Evolutionary conservation across 2,329 filamentous ascomycete species (phyloP).

Genomic region (Xylariaceae sp.): DNA sequence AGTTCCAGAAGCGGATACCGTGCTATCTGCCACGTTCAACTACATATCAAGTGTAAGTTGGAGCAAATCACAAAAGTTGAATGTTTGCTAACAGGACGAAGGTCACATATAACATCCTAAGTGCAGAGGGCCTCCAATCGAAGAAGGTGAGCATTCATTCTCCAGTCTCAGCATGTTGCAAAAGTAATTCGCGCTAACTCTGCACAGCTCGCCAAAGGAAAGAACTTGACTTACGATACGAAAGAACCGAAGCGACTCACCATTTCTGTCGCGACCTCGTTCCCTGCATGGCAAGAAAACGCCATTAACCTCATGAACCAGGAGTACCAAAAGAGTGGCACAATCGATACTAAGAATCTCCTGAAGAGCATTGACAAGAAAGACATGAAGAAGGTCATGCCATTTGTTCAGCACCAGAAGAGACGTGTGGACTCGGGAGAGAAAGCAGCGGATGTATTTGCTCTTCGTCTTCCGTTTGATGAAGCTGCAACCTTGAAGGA

Average conservation of each 20-base stretch:
- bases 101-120: conserved; percentile 72
- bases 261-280: conserved; percentile 76
- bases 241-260: conserved; percentile 89
- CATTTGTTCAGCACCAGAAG: conserved; percentile 87
- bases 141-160: conserved; percentile 66
- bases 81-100: conserved; percentile 2
- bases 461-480: conserved; percentile 82
- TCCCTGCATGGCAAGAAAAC: conserved; percentile 88
- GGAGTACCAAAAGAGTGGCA: conserved; percentile 8
- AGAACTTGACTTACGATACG: conserved; percentile 79
- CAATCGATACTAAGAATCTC: conserved; percentile 58
- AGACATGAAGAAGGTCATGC: conserved; percentile 99
- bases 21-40: conserved; percentile 73
- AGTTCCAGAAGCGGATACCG: conserved; percentile 62
- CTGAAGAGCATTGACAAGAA: conserved; percentile 16
- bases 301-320: conserved; percentile 76
- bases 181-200: conserved; percentile 1
- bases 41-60: conserved; percentile 60
- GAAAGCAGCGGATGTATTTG: conserved; percentile 65
- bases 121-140: conserved; percentile 75
- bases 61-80: too few species aligned
- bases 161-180: too few species aligned
- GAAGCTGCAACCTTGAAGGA: conserved; percentile 72
- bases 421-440: conserved; percentile 73
- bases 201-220: conserved; percentile 68